Base-by-base conservation (phyloP, 306 rosid genomes). In the Lathyrus aphaca region DNA sequence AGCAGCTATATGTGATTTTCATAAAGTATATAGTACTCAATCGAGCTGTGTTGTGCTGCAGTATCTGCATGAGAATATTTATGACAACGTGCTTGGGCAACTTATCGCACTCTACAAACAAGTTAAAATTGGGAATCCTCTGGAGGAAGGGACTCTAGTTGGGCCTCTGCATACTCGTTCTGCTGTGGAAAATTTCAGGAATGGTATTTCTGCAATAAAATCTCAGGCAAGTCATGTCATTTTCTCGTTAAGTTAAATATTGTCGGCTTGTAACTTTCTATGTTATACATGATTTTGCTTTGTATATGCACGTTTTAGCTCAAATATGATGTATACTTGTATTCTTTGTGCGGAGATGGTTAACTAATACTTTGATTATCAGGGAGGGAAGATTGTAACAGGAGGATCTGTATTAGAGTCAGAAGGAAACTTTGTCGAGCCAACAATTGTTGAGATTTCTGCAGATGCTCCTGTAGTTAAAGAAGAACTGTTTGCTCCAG, bases 381-480 rank as follows among this genome's bases (percentile, higher is more conserved):
- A 94, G 97, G 97, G 99, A 51, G 99, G 99, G 51, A 94, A 94
- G 82, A 83, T 94, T 77, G 66, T 84, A 56, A 37, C 82, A 2
- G 99, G 99, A 25, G 97, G 99, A 69, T 82, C 92, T 5, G 75
- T 86, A 66, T 18, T 90, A 30, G 91, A 84, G 78, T 85, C 96
- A 0, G 89, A 82, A 23, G 99, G 99, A 46, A 91, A 94, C 75
- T 94, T 84, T n/a, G n/a, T n/a, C n/a, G n/a, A n/a, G n/a, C n/a
- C n/a, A n/a, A n/a, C n/a, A n/a, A n/a, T n/a, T n/a, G n/a, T n/a
- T n/a, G n/a, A n/a, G n/a, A n/a, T n/a, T n/a, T n/a, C n/a, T n/a
- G n/a, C n/a, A n/a, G n/a, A n/a, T n/a, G n/a, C n/a, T n/a, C n/a
- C n/a, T n/a, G n/a, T n/a, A n/a, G n/a, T n/a, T n/a, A n/a, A n/a